These are phyloP conservation scores for Micractinium conductrix DNA, from an alignment of 139 green algal genomes.

Conservation along the genomic window DNA sequence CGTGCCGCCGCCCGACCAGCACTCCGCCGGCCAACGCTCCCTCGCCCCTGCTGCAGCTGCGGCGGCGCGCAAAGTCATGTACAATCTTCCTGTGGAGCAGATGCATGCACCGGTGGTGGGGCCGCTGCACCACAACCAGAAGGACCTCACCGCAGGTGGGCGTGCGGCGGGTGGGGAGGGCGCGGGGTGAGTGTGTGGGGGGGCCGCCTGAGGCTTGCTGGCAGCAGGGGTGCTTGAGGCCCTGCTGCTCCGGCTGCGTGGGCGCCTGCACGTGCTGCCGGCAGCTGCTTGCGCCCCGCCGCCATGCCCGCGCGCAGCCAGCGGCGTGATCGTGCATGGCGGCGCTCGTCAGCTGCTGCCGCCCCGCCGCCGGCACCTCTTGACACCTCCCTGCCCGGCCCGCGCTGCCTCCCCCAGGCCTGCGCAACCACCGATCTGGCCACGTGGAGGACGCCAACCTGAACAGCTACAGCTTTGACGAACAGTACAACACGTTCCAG, in stretches of 20 bases:
- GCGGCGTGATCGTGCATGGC: too few species aligned
- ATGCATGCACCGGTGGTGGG: conserved; percentile 86
- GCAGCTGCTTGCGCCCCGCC: too few species aligned
- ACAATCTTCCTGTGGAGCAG: conserved; percentile 85
- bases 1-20: too few species aligned
- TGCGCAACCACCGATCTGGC: conserved; percentile 85
- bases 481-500: conserved; percentile 93
- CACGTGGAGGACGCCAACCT: conserved; percentile 83
- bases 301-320: too few species aligned
- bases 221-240: background rate
- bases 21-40: background rate
- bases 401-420: too few species aligned
- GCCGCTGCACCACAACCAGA: conserved; percentile 52
- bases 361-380: background rate
- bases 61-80: conserved; percentile 62
- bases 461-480: conserved; percentile 80
- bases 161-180: background rate
- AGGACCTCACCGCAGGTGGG: background rate
- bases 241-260: too few species aligned
- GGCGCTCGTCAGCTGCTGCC: background rate
- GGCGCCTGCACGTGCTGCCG: too few species aligned
- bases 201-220: background rate
- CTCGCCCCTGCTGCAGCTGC: conserved; percentile 57
- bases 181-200: background rate
- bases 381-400: too few species aligned